Evolutionary conservation across 352 stramenopile species (phyloP).

Genomic region (Phytophthora brassicae): DNA sequence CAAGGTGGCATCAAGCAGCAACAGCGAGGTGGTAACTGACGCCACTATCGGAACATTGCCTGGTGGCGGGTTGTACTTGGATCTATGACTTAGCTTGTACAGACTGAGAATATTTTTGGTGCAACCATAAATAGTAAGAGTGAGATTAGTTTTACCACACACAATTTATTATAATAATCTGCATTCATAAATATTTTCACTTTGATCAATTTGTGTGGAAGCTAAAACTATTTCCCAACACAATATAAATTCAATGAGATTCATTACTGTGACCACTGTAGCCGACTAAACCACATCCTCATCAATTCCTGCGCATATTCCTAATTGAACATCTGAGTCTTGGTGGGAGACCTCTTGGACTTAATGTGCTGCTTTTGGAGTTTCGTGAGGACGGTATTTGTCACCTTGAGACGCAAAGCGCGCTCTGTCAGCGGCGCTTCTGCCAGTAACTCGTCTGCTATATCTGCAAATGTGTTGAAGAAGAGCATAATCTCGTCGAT

Average conservation of each 20-base stretch:
- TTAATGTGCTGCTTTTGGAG: conserved; percentile 70
- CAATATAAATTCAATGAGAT: neutral
- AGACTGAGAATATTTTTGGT: neutral
- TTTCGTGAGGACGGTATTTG: conserved; percentile 73
- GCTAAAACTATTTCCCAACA: neutral
- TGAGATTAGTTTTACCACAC: neutral
- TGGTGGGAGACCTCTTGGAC: conserved; percentile 47
- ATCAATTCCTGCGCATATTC: neutral
- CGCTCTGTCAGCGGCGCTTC: conserved; percentile 42
- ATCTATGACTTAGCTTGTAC: neutral
- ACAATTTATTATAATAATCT: neutral
- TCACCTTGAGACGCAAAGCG: conserved; percentile 76
- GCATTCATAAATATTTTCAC: neutral
- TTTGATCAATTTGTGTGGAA: neutral
- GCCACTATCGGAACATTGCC: neutral
- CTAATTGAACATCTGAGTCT: conserved; percentile 18
- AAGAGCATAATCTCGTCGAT: conserved; percentile 89
- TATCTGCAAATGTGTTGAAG: conserved; percentile 80
- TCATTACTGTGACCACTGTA: neutral
- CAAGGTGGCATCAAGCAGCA: neutral
- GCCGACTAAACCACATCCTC: neutral
- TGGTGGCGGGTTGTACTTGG: neutral
- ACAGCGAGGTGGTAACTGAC: neutral
- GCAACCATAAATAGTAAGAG: neutral
- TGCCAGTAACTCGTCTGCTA: conserved; percentile 59